Conservation (phyloP, 331 rosid species). For the Dryas integrifolia region DNA sequence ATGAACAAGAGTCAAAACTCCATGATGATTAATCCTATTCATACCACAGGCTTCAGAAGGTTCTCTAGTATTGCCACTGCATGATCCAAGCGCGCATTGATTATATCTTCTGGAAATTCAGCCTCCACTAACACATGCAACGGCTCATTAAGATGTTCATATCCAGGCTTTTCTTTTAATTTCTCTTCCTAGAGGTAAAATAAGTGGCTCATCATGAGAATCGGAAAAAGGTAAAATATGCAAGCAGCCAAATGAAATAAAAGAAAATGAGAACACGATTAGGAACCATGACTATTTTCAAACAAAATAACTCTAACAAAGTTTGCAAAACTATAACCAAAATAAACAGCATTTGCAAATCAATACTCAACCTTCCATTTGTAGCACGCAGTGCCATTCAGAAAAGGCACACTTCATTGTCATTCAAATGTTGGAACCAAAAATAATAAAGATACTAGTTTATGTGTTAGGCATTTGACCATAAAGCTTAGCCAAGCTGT, state of each 20-base stretch:
- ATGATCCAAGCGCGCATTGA: slow-evolving; percentile 77
- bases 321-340: neutral
- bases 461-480: neutral
- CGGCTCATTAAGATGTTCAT: slow-evolving; percentile 89
- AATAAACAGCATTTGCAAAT: neutral
- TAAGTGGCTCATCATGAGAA: slow-evolving; percentile 1
- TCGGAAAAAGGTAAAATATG: neutral
- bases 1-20: slow-evolving; percentile 5
- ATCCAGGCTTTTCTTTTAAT: slow-evolving; percentile 82
- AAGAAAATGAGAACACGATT: slow-evolving; percentile 6
- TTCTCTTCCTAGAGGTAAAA: slow-evolving; percentile 68
- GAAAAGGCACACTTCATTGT: neutral
- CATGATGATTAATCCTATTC: neutral
- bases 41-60: slow-evolving; percentile 95
- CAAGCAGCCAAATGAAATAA: slow-evolving; percentile 6
- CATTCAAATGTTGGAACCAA: neutral
- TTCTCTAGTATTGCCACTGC: slow-evolving; percentile 78
- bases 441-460: neutral
- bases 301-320: neutral
- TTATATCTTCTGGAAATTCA: slow-evolving; percentile 81
- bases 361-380: neutral
- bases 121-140: slow-evolving; percentile 90
- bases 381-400: neutral
- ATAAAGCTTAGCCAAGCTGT: neutral
- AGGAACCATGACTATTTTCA: neutral